Percentiles rank a stretch among this genome's conserved stretches.
Conservation (phyloP, 2,329 filamentous ascomycete genomes). For the Huntiella omanensis region DNA sequence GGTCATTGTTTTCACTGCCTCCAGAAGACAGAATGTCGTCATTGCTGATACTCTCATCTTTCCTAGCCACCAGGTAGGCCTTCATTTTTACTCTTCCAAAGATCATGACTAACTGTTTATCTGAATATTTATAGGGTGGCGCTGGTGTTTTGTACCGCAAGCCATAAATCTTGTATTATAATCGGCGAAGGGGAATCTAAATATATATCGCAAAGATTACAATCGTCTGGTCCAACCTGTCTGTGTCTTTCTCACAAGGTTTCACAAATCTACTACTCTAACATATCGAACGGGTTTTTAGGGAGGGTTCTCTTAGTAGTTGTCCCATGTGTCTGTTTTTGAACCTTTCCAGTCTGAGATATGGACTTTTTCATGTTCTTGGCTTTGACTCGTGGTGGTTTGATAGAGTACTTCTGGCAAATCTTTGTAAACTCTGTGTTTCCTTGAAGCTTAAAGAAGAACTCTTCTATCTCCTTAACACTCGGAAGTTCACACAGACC, state of each 20-base stretch:
- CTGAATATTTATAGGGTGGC: conserved; percentile 14
- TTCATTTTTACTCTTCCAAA: not conserved
- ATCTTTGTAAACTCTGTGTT: not conserved
- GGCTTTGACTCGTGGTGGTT: not conserved
- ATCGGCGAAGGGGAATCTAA: not conserved
- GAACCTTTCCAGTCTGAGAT: not conserved
- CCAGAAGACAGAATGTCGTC: conserved; percentile 75
- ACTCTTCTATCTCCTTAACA: not conserved
- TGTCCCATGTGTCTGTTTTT: not conserved
- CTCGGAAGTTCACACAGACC: not conserved
- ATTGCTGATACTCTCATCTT: conserved; percentile 74
- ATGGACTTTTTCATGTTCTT: not conserved
- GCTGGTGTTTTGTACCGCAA: conserved; percentile 18
- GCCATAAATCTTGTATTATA: conserved; percentile 1
- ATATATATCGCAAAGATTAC: not conserved
- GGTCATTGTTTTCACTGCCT: conserved; percentile 69
- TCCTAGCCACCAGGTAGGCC: conserved; percentile 65
- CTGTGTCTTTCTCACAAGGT: no score
- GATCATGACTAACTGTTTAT: conserved; percentile 1
- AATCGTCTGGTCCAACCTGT: not conserved
- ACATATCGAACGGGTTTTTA: no score
- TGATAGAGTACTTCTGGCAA: conserved; percentile 3
- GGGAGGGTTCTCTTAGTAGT: no score
- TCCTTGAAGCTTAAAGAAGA: not conserved
- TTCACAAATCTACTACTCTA: no score